phyloP scores from a whole-genome alignment of 805 yeast species.

The Suhomyces sp. region DNA sequence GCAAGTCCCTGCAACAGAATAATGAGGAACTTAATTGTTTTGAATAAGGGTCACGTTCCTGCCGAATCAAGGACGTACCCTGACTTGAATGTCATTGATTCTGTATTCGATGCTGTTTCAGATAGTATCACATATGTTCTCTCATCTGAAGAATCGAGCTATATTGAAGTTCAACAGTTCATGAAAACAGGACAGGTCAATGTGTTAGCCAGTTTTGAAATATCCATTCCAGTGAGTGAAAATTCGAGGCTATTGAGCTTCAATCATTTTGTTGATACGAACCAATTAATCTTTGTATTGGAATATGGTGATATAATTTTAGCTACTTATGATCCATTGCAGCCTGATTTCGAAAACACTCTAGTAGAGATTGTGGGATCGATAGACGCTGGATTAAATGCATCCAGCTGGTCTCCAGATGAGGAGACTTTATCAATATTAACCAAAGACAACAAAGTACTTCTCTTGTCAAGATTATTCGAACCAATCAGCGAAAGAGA shows the following conservation, averaged over 20 bases:
- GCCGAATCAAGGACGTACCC: conserved; percentile 61
- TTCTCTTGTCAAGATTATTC: conserved; percentile 69
- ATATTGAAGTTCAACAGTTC: conserved; percentile 74
- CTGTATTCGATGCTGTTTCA: conserved; percentile 68
- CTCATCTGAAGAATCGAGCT: conserved; percentile 49
- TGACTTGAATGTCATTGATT: conserved; percentile 51
- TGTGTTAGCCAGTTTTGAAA: conserved; percentile 61
- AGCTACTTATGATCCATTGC: conserved; percentile 55
- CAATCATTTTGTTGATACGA: conserved; percentile 66
- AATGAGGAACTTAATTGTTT: conserved; percentile 50
- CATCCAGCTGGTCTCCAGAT: conserved; percentile 87
- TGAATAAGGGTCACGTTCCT: conserved; percentile 52
- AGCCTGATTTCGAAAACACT: conserved; percentile 50
- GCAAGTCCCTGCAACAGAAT: background rate
- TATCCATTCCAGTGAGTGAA: conserved; percentile 25
- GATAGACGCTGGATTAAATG: conserved; percentile 68
- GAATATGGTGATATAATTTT: conserved; percentile 72
- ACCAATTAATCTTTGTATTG: conserved; percentile 63
- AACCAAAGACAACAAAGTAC: conserved; percentile 57
- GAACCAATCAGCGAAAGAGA: conserved; percentile 73
- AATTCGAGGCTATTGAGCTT: conserved; percentile 46
- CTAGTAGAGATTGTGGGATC: conserved; percentile 77
- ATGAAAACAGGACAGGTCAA: conserved; percentile 58
- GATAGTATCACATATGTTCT: conserved; percentile 70
- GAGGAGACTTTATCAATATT: conserved; percentile 78